A percentile compares a stretch with the other conserved stretches of the same genome.
These are phyloP conservation scores for Mycena pura DNA, from an alignment of 768 basidiomycete genomes.

Conservation along the genomic window DNA sequence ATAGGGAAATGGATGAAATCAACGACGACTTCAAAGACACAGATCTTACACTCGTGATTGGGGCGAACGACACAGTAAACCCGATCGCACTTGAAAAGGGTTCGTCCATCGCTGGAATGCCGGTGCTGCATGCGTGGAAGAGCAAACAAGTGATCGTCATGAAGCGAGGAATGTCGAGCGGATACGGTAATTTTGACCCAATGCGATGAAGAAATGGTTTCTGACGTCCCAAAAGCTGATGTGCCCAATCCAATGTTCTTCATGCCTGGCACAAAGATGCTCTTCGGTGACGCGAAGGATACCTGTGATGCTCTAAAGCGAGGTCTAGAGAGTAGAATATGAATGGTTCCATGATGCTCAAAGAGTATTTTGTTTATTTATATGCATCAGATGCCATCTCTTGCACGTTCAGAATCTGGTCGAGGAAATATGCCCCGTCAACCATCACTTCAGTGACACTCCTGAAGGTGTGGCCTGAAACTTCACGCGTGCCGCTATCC, in stretches of 20 bases:
- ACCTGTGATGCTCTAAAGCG: slow-evolving; percentile 85
- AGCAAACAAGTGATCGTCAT: slow-evolving; percentile 91
- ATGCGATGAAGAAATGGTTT: neutral
- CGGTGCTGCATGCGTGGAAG: slow-evolving; percentile 92
- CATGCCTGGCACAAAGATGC: slow-evolving; percentile 88
- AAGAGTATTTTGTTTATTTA: slow-evolving; percentile 8
- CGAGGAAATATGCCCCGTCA: too few relatives aligned
- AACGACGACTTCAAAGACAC: slow-evolving; percentile 91
- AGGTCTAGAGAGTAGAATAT: slow-evolving; percentile 52
- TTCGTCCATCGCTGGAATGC: slow-evolving; percentile 91
- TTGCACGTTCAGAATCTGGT: too few relatives aligned
- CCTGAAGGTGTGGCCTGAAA: too few relatives aligned
- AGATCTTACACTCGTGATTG: slow-evolving; percentile 89
- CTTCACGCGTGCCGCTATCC: too few relatives aligned
- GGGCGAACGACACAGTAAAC: slow-evolving; percentile 93
- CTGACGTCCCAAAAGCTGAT: slow-evolving; percentile 59
- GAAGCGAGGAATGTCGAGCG: slow-evolving; percentile 90
- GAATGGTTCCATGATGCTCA: neutral
- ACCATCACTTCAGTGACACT: too few relatives aligned
- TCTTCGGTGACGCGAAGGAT: slow-evolving; percentile 92
- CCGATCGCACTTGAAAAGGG: slow-evolving; percentile 88
- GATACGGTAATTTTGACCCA: slow-evolving; percentile 70
- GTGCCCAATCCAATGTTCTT: slow-evolving; percentile 96
- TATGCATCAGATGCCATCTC: neutral
- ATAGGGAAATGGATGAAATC: slow-evolving; percentile 93